These are phyloP conservation scores for Salvia sclarea DNA, from an alignment of 305 asterid species.

Conservation along the genomic window DNA sequence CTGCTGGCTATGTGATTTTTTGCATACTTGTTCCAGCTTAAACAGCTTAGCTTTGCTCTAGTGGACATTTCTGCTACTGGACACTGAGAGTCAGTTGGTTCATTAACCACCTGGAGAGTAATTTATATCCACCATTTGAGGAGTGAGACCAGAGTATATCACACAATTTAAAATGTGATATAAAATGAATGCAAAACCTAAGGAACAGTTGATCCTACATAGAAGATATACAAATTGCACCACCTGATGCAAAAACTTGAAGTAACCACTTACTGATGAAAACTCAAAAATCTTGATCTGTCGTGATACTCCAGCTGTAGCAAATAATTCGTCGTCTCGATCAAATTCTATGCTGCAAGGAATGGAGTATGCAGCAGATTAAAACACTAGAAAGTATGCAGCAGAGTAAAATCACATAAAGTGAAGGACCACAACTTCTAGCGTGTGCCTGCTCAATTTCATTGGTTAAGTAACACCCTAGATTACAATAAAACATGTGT, in stretches of 20 bases:
- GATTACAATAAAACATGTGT: no score
- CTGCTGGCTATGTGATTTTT: slow-evolving; percentile 85
- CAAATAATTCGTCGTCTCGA: slow-evolving; percentile 87
- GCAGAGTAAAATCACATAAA: background rate
- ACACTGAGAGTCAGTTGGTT: slow-evolving; percentile 66
- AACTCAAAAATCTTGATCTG: slow-evolving; percentile 83
- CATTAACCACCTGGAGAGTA: slow-evolving; percentile 71
- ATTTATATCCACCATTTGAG: slow-evolving; percentile 26
- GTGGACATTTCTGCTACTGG: slow-evolving; percentile 89
- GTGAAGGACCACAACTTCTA: background rate
- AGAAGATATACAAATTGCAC: no score
- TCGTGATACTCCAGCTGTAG: slow-evolving; percentile 97
- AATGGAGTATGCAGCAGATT: background rate
- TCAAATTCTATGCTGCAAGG: slow-evolving; percentile 91
- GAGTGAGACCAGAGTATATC: slow-evolving; percentile 9
- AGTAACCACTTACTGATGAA: slow-evolving; percentile 58
- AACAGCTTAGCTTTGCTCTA: slow-evolving; percentile 82
- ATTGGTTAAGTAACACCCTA: background rate
- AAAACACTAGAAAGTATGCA: slow-evolving; percentile 14
- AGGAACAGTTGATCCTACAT: background rate
- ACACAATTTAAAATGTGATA: background rate
- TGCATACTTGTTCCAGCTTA: slow-evolving; percentile 85
- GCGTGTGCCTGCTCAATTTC: background rate
- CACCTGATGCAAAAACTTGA: slow-evolving; percentile 10
- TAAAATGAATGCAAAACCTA: slow-evolving; percentile 8